phyloP scores from a whole-genome alignment of 306 rosid genomes.

The Lupinus albus region DNA sequence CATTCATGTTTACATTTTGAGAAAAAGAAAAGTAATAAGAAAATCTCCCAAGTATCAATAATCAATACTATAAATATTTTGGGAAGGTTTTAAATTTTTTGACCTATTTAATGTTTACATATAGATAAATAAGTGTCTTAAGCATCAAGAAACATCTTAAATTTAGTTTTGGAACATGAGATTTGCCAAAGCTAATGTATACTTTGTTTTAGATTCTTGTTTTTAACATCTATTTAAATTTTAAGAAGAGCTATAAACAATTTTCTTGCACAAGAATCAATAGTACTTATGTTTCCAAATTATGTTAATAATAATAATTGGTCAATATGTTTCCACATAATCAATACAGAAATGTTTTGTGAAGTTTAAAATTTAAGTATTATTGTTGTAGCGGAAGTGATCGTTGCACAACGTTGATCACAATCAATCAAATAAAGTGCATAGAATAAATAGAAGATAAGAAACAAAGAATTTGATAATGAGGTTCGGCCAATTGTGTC shows the following conservation, averaged over 20 bases:
- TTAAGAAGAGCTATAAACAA: background rate
- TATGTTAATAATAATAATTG: no score
- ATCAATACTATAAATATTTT: background rate
- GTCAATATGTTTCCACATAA: no score
- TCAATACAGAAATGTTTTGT: background rate
- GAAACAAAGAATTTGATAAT: no score
- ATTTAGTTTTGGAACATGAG: background rate
- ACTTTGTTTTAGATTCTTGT: background rate
- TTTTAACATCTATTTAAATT: background rate
- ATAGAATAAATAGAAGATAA: no score
- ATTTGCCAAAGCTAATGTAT: no score
- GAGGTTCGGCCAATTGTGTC: no score
- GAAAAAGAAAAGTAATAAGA: background rate
- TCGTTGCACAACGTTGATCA: no score
- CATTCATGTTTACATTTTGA: no score
- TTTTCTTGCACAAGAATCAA: background rate
- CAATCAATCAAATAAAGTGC: no score
- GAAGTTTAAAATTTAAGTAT: no score
- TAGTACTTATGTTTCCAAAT: no score
- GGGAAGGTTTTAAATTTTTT: background rate
- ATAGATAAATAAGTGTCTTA: background rate
- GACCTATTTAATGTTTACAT: background rate
- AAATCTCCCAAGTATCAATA: background rate
- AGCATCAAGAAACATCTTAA: background rate
- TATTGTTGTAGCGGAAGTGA: no score